Evolutionary conservation across 73 alveolate genomes (phyloP), one percentile per base, ranked within the genome.

Genomic region (Paramecium sexaurelia): DNA sequence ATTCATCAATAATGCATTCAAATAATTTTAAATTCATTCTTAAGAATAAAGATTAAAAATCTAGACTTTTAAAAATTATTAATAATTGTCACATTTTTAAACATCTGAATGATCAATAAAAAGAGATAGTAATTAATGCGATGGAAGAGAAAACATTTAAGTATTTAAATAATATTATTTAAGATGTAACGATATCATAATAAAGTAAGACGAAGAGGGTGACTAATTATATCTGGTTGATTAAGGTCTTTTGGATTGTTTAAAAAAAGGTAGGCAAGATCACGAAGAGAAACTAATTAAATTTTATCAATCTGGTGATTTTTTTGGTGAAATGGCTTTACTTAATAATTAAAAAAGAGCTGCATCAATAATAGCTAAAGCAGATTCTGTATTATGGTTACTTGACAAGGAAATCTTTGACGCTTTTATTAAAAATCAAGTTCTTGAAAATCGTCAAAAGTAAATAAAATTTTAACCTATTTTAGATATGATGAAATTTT

Each of bases 131-230:
- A 6, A 85, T 90, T 6, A 94, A 90, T 45, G 96, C 98, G 0
- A 89, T 95, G 96, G 93, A 93, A 40, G 95, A 93, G 41, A 89
- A 57, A 43, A 78, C 13, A 51, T 92, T 24, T 78, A 78, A 41
- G 86, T 71, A 33, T 20, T 0, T 15, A 33, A 3, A 11, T 2
- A 11, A 43, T 19, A 17, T 4, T 6, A 7, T 8, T 55, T 33
- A 32, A 86, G 93, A 61, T 39, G 85, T 69, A 61, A 41, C 20
- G 94, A 88, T n/a, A 41, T 32, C 7, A 97, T 96, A 37, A 96
- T 97, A 71, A 78, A 55, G 32, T 87, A 97, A 89, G 99, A 99
- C 22, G 99, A 97, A 7, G 97, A 95, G 69, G 99, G 99, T n/a
- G 98, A 97, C 85, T 92, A 89, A 55, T 85, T 97, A 78, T 97